phyloP scores from a whole-genome alignment of 805 yeast species.

The Priceomyces haplophilus region DNA sequence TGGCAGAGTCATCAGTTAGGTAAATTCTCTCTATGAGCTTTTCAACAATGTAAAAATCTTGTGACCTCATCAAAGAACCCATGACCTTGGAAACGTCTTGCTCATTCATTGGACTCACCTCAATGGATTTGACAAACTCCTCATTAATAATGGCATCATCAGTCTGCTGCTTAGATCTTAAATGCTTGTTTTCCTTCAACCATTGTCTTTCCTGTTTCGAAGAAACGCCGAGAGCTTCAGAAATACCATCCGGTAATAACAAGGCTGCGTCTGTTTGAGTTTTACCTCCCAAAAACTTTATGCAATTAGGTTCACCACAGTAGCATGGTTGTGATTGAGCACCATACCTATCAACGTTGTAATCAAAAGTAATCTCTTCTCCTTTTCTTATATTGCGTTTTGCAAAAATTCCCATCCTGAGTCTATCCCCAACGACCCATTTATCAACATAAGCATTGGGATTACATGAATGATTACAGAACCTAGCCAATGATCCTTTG shows the following conservation, averaged over 20 bases:
- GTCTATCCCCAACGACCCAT: conserved; percentile 91
- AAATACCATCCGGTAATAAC: conserved; percentile 73
- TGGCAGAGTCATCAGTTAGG: conserved; percentile 46
- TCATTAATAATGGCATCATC: conserved; percentile 60
- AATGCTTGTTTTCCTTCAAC: conserved; percentile 57
- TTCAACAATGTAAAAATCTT: conserved; percentile 59
- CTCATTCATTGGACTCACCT: conserved; percentile 48
- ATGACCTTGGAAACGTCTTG: conserved; percentile 73
- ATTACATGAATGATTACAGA: conserved; percentile 91
- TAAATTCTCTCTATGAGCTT: conserved; percentile 68
- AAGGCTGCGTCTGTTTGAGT: conserved; percentile 92
- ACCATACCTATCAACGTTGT: conserved; percentile 95
- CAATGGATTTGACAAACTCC: conserved; percentile 60
- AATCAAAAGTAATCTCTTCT: conserved; percentile 89
- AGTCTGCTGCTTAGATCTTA: conserved; percentile 46
- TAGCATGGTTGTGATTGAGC: conserved; percentile 92
- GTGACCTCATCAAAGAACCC: conserved; percentile 75
- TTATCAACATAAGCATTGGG: conserved; percentile 95
- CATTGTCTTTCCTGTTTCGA: conserved; percentile 67
- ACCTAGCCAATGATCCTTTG: conserved; percentile 85
- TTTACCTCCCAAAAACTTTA: conserved; percentile 93
- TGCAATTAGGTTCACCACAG: conserved; percentile 90
- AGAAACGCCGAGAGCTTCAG: conserved; percentile 82
- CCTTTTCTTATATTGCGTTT: conserved; percentile 67
- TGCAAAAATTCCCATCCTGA: conserved; percentile 93